phyloP scores from a whole-genome alignment of 1,139 yeast genomes.

The Saccharomycopsis hybrid region DNA sequence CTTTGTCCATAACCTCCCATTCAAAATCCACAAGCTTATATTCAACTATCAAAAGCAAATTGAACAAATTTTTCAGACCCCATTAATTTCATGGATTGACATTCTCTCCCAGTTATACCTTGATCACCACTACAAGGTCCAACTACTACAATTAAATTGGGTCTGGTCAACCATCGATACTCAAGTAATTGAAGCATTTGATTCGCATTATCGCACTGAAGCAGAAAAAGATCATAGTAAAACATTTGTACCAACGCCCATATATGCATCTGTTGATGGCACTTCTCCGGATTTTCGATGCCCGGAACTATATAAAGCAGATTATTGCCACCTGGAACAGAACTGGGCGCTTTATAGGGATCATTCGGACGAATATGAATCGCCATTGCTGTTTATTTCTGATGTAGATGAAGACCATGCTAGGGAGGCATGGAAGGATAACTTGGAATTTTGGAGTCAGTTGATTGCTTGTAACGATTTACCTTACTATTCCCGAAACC shows the following conservation, averaged over 20 bases:
- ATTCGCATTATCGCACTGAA: background rate
- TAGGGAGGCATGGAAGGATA: background rate
- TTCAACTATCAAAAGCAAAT: conserved; percentile 4
- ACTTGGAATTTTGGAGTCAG: background rate
- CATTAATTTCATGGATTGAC: background rate
- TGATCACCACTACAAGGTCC: background rate
- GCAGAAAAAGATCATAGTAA: background rate
- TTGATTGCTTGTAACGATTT: background rate
- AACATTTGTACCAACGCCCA: background rate
- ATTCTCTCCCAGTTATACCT: background rate
- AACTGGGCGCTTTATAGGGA: background rate
- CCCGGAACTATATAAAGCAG: background rate
- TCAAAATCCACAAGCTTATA: background rate
- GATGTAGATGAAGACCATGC: background rate
- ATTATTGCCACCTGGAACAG: background rate
- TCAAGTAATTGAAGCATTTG: background rate
- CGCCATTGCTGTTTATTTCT: background rate
- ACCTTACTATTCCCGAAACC: too few relatives aligned
- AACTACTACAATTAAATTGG: conserved; percentile 1
- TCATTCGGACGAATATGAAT: too few relatives aligned
- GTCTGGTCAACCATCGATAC: conserved; percentile 1
- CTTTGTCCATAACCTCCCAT: too few relatives aligned
- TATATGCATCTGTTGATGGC: background rate
- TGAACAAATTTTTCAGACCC: conserved; percentile 1
- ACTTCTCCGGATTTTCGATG: conserved; percentile 2